Percentiles rank a stretch among this genome's conserved stretches.
phyloP scores from a whole-genome alignment of 2,329 filamentous ascomycete species.

The Scedosporium aurantiacum region DNA sequence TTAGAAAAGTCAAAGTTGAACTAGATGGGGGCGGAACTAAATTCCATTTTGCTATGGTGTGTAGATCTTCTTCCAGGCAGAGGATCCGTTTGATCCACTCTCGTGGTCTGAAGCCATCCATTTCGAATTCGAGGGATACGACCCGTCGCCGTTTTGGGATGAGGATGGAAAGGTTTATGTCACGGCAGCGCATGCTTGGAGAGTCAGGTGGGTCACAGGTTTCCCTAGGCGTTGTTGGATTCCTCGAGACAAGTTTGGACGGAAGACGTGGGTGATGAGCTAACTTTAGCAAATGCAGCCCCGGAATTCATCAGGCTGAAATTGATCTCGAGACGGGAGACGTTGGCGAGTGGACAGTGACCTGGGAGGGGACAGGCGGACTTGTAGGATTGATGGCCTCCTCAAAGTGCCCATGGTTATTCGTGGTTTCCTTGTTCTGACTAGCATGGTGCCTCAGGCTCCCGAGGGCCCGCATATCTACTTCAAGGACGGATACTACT shows the following conservation, averaged over 20 bases:
- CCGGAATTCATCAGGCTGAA: conserved; percentile 14
- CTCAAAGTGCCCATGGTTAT: neutral
- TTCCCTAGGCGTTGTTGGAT: neutral
- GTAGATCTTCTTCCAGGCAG: conserved; percentile 24
- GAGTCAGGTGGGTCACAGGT: conserved; percentile 1
- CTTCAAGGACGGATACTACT: conserved; percentile 32
- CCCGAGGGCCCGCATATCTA: conserved; percentile 36
- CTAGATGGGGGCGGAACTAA: neutral
- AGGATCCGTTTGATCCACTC: conserved; percentile 25
- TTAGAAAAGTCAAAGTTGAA: neutral
- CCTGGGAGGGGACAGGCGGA: conserved; percentile 34
- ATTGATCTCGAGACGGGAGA: conserved; percentile 24
- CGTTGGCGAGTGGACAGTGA: conserved; percentile 16
- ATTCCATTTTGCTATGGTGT: neutral
- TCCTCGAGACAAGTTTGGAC: neutral
- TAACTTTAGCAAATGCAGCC: conserved; percentile 10
- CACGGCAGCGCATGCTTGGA: conserved; percentile 22
- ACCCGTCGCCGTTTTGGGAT: conserved; percentile 14
- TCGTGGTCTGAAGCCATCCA: conserved; percentile 26
- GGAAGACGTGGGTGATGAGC: conserved; percentile 16
- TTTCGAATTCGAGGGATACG: conserved; percentile 13
- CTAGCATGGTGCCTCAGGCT: conserved; percentile 15
- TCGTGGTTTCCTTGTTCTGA: neutral
- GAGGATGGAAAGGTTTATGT: conserved; percentile 19
- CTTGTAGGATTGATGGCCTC: neutral